Evolutionary conservation across 2,329 filamentous ascomycete genomes (phyloP).

Genomic region (Aspergillus tubingensis): DNA sequence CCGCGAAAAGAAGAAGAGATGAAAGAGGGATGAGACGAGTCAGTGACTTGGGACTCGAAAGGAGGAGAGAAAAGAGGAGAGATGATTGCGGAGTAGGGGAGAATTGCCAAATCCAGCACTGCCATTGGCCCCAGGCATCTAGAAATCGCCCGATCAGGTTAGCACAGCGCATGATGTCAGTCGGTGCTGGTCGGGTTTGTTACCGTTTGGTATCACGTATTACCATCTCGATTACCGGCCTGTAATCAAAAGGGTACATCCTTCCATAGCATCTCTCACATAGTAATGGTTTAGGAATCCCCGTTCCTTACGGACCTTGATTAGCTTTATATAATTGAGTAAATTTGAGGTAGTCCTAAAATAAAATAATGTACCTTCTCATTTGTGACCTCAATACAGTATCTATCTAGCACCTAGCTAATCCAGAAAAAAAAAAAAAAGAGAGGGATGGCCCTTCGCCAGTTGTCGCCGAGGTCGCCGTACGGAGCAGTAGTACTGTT

Average conservation of each 20-base stretch:
- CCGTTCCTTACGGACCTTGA: too few species aligned
- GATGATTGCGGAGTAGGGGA: neutral
- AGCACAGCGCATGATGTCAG: slow-evolving; percentile 13
- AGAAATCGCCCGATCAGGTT: slow-evolving; percentile 8
- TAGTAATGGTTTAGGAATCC: too few species aligned
- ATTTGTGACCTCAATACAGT: too few species aligned
- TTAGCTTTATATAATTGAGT: too few species aligned
- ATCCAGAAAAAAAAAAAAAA: too few species aligned
- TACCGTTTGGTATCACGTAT: neutral
- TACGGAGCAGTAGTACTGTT: slow-evolving; percentile 4
- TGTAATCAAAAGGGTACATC: too few species aligned
- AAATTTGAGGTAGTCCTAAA: neutral
- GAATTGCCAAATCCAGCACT: slow-evolving; percentile 9
- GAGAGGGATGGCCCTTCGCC: slow-evolving; percentile 17
- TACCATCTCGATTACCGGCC: neutral
- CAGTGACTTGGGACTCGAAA: neutral
- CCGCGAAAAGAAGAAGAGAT: neutral
- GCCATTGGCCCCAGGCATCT: slow-evolving; percentile 4
- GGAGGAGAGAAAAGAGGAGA: neutral
- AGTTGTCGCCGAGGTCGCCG: slow-evolving; percentile 34
- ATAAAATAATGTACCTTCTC: neutral
- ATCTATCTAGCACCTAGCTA: too few species aligned
- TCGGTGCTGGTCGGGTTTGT: slow-evolving; percentile 3
- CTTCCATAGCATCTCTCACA: too few species aligned
- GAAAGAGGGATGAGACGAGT: neutral